phyloP scores from a whole-genome alignment of 306 rosid species.

The Vigna unguiculata region DNA sequence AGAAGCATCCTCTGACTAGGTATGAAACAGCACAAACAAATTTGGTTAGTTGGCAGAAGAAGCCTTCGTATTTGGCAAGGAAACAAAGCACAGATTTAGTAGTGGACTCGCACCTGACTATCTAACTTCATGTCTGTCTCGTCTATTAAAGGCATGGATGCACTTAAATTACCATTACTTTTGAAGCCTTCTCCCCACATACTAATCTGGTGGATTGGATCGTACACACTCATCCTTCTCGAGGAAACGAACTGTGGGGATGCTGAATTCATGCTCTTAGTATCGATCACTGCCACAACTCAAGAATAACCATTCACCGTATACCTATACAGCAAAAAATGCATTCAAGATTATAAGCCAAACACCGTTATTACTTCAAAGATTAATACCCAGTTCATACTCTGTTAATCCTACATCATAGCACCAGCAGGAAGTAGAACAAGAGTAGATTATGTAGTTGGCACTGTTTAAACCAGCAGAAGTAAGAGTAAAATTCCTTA shows the following conservation, averaged over 20 bases:
- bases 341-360: neutral
- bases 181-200: slow-evolving; percentile 91
- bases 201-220: slow-evolving; percentile 85
- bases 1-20: slow-evolving; percentile 63
- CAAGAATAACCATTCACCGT: slow-evolving; percentile 34
- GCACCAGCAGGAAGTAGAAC: neutral
- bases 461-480: slow-evolving; percentile 3
- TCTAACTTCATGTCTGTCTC: slow-evolving; percentile 69
- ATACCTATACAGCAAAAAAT: neutral
- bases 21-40: slow-evolving; percentile 35
- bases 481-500: slow-evolving; percentile 14
- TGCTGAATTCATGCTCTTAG: slow-evolving; percentile 73
- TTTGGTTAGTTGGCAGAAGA: slow-evolving; percentile 34
- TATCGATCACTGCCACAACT: slow-evolving; percentile 47
- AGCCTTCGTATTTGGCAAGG: slow-evolving; percentile 21
- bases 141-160: slow-evolving; percentile 64
- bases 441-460: neutral
- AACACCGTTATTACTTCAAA: slow-evolving; percentile 4
- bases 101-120: slow-evolving; percentile 64
- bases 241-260: slow-evolving; percentile 71
- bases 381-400: neutral
- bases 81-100: slow-evolving; percentile 27
- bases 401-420: too few relatives aligned
- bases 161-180: slow-evolving; percentile 59
- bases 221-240: slow-evolving; percentile 83